phyloP scores from a whole-genome alignment of 106 monocot species.

The Apostasia ramifera region DNA sequence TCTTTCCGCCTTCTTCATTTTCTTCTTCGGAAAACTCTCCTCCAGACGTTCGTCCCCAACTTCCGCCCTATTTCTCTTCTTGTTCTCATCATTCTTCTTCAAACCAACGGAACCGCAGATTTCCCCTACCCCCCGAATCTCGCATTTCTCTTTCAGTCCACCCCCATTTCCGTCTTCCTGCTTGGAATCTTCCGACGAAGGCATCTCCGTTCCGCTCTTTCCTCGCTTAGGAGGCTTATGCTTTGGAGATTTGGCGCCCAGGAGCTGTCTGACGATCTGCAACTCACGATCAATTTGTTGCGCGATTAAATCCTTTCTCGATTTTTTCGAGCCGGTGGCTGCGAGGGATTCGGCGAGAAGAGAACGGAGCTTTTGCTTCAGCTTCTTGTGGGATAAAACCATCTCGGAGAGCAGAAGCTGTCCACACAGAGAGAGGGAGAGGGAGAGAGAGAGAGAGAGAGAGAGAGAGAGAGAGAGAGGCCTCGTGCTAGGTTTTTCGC shows the following conservation, averaged over 20 bases:
- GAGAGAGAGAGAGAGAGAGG: too few species aligned
- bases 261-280: constrained; percentile 35
- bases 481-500: too few species aligned
- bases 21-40: constrained; percentile 4
- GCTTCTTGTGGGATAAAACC: constrained; percentile 87
- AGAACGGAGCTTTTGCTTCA: constrained; percentile 59
- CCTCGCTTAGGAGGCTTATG: constrained; percentile 25
- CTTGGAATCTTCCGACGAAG: constrained; percentile 5
- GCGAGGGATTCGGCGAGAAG: constrained; percentile 37
- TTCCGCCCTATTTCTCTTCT: constrained; percentile 17
- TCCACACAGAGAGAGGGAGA: too few species aligned
- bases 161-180: neutral
- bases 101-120: neutral
- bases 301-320: neutral
- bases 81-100: constrained; percentile 13
- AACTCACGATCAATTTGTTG: constrained; percentile 18
- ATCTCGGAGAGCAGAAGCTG: constrained; percentile 19
- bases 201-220: constrained; percentile 21
- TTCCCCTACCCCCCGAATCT: neutral
- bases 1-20: constrained; percentile 12
- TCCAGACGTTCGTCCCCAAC: constrained; percentile 11
- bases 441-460: too few species aligned
- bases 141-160: constrained; percentile 3
- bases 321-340: constrained; percentile 7
- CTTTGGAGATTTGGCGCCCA: constrained; percentile 22